These are phyloP conservation scores for Vitis hybrid DNA, from an alignment of 177 flowering plant species.

Conservation along the genomic window DNA sequence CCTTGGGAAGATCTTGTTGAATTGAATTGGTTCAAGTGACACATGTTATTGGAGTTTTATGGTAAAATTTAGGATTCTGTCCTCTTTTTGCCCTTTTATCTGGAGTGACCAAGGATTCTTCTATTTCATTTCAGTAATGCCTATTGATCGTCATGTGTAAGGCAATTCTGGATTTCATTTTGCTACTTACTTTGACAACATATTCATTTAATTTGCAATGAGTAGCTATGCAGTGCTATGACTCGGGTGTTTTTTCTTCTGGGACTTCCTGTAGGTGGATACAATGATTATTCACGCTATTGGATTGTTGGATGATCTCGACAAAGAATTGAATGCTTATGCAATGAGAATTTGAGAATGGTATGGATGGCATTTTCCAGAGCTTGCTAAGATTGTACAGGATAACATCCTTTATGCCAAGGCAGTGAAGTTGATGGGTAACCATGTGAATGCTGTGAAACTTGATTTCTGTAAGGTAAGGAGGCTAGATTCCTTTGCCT, in stretches of 20 bases:
- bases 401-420: constrained; percentile 91
- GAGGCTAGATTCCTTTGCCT: no score
- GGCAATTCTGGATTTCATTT: neutral
- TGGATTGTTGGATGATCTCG: constrained; percentile 96
- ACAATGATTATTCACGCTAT: constrained; percentile 98
- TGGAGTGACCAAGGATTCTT: no score
- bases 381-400: constrained; percentile 85
- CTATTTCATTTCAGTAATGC: no score
- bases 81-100: no score
- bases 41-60: no score
- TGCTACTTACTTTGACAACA: no score
- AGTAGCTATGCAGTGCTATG: neutral
- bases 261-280: constrained; percentile 59
- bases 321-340: constrained; percentile 93
- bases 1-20: no score
- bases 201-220: no score
- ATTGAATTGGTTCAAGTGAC: no score
- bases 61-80: no score
- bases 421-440: constrained; percentile 85
- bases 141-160: no score
- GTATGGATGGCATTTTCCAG: constrained; percentile 99
- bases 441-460: constrained; percentile 75
- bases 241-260: neutral
- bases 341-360: constrained; percentile 98
- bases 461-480: constrained; percentile 81